Conservation (phyloP, 2,329 filamentous ascomycete genomes). For the Lasiodiplodia theobromae region DNA sequence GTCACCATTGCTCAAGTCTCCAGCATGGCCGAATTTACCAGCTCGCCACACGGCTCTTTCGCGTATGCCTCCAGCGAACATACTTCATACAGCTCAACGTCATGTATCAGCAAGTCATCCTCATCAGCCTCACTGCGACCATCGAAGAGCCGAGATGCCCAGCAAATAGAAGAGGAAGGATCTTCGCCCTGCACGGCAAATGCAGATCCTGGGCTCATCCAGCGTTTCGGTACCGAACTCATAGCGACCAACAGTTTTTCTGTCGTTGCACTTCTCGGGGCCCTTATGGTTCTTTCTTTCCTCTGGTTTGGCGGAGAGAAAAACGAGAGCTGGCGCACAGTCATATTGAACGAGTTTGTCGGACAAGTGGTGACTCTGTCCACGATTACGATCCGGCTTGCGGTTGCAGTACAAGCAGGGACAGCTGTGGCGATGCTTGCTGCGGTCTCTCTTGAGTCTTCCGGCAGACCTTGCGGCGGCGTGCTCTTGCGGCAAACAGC, state of each 20-base stretch:
- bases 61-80: too few relatives aligned
- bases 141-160: neutral
- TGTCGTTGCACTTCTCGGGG: neutral
- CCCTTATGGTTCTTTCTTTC: neutral
- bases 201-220: neutral
- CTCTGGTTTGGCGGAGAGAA: constrained; percentile 4
- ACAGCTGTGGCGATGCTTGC: neutral
- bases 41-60: too few relatives aligned
- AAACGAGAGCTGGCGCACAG: neutral
- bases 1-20: too few relatives aligned
- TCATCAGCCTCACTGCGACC: too few relatives aligned
- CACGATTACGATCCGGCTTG: neutral
- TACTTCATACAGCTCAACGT: too few relatives aligned
- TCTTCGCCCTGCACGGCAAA: too few relatives aligned
- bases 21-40: too few relatives aligned
- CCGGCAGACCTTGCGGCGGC: neutral
- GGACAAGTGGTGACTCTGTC: constrained; percentile 2
- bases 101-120: too few relatives aligned
- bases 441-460: neutral
- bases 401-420: neutral
- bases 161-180: neutral
- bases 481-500: neutral
- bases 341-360: neutral
- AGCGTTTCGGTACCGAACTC: neutral
- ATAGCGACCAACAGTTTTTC: neutral